Base-by-base conservation (phyloP, 2,329 filamentous ascomycete genomes). In the Neopestalotiopsis sp. region DNA sequence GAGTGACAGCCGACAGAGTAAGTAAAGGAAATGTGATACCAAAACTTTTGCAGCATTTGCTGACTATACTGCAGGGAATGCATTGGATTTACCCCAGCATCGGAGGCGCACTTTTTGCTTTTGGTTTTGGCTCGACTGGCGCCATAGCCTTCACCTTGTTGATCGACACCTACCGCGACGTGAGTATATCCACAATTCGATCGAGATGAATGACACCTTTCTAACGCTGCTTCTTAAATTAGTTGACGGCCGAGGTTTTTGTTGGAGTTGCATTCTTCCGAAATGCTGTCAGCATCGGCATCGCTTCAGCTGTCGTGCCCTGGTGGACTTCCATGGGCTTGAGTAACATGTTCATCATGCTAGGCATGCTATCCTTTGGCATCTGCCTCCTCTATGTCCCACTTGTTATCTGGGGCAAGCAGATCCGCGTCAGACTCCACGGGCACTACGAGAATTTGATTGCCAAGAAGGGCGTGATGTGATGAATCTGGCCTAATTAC, bases 81-180 rank as follows among this genome's bases (percentile, higher is more conserved):
- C 81, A 82, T 49, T 83, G 80, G 80, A 80, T 83, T 7, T 79
- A 76, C 38, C 80, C 81, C 0, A 81, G 76, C 1, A 71, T 83
- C 0, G 81, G 77, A 0, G 78, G 79, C 2, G 79, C 74, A 0
- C 69, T 83, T 4, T 82, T 81, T 42, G 78, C 78, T 0, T 81
- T 82, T 64, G 81, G 80, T 0, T 73, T 83, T 0, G 81, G 81
- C 1, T 76, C 79, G 42, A 80, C 80, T 5, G 75, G 77, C 2
- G 81, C 83, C 5, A 79, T 79, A 0, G 73, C 73, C 1, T 77
- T 81, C 34, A 81, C 79, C 0, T 65, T 81, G 6, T 70, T 81
- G 6, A 79, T 81, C 24, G 80, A 81, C 62, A 77, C 79, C 4
- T 83, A 81, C 56, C 73, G 75, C 61, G 78, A 80, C 67, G 80